A percentile compares a stretch with the other conserved stretches of the same genome.
phyloP scores from a whole-genome alignment of 1,284 basidiomycete species.

The Mixia osmundae region DNA sequence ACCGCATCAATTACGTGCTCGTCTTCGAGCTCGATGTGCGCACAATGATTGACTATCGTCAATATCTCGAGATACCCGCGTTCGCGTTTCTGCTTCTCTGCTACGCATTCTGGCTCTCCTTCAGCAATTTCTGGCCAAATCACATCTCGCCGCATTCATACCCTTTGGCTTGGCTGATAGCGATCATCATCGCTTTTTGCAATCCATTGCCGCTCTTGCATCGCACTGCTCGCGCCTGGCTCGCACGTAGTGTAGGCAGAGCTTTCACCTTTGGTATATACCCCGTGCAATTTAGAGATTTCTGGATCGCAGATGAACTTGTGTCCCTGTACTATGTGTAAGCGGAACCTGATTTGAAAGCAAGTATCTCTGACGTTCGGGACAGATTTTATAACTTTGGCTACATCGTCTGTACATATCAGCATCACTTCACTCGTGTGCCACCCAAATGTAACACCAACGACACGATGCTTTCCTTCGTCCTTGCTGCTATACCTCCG shows the following conservation, averaged over 20 bases:
- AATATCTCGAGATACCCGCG: slow-evolving; percentile 63
- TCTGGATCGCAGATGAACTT: slow-evolving; percentile 36
- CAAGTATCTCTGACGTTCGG: no score
- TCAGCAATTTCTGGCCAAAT: slow-evolving; percentile 1
- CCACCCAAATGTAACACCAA: slow-evolving; percentile 8
- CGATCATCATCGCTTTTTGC: slow-evolving; percentile 37
- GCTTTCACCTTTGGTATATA: slow-evolving; percentile 40
- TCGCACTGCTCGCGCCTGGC: slow-evolving; percentile 50
- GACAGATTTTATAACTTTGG: slow-evolving; percentile 41
- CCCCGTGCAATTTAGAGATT: slow-evolving; percentile 51
- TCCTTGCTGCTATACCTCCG: slow-evolving; percentile 38
- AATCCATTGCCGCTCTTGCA: slow-evolving; percentile 51
- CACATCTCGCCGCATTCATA: slow-evolving; percentile 28
- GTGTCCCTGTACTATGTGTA: slow-evolving; percentile 20
- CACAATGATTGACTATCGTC: slow-evolving; percentile 47
- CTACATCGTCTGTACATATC: slow-evolving; percentile 30
- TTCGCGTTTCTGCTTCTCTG: slow-evolving; percentile 50
- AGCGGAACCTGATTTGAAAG: slow-evolving; percentile 26
- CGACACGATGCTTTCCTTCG: slow-evolving; percentile 35
- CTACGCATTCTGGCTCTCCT: slow-evolving; percentile 66
- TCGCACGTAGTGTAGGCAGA: slow-evolving; percentile 36
- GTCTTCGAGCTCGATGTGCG: slow-evolving; percentile 67
- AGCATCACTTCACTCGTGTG: slow-evolving; percentile 1
- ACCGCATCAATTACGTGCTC: slow-evolving; percentile 70
- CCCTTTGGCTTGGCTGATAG: slow-evolving; percentile 61